Conservation (phyloP, 441 rosid genomes). For the Raphanus hybrid region DNA sequence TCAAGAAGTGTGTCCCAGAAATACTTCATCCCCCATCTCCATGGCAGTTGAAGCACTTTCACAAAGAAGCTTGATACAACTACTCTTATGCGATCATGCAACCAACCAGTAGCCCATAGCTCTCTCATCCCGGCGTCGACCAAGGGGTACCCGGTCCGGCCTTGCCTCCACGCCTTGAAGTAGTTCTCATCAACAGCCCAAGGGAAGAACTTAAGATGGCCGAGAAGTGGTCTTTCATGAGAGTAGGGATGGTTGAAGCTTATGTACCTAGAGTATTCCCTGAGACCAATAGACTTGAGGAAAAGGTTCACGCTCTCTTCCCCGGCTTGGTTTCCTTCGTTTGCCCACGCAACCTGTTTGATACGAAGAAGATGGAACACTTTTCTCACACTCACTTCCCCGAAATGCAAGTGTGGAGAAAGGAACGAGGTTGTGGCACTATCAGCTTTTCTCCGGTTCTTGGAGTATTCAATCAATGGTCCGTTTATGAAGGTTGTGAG, state of each 20-base stretch:
- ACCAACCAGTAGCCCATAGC: constrained; percentile 98
- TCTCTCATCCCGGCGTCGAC: constrained; percentile 99
- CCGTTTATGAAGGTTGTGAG: constrained; percentile 87
- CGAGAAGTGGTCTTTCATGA: constrained; percentile 93
- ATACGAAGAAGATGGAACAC: constrained; percentile 90
- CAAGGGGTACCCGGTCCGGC: constrained; percentile 93
- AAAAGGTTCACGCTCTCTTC: constrained; percentile 94
- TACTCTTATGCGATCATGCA: constrained; percentile 93
- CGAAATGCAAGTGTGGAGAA: constrained; percentile 95
- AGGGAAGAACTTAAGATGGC: constrained; percentile 91
- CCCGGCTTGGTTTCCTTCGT: constrained; percentile 92
- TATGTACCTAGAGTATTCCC: constrained; percentile 93
- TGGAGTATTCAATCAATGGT: constrained; percentile 84
- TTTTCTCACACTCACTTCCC: constrained; percentile 96
- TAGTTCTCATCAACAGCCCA: constrained; percentile 86
- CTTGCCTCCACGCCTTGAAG: constrained; percentile 99
- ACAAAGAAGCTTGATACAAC: constrained; percentile 99
- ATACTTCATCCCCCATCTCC: constrained; percentile 99
- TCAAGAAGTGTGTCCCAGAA: constrained; percentile 98
- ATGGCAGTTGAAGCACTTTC: constrained; percentile 93
- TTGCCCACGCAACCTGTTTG: constrained; percentile 96
- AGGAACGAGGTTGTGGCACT: constrained; percentile 96
- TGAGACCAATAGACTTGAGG: constrained; percentile 91
- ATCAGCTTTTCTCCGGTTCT: constrained; percentile 92
- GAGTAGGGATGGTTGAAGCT: constrained; percentile 95